These are phyloP conservation scores for Tolypocladium tropicale DNA, from an alignment of 2,329 filamentous ascomycete species.

Conservation along the genomic window DNA sequence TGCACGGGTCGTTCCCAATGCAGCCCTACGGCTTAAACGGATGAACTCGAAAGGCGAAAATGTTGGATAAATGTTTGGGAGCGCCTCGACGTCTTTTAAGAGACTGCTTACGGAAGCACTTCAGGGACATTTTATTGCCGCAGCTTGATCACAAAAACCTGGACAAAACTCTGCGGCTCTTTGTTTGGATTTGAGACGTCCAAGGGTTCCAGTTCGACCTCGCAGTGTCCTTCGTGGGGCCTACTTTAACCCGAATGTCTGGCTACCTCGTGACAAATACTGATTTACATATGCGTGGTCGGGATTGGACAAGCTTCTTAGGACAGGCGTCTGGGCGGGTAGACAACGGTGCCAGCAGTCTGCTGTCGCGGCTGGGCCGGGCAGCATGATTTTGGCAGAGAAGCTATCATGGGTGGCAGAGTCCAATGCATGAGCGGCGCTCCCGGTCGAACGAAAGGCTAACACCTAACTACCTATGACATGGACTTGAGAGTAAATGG, in stretches of 20 bases:
- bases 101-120: background rate
- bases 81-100: background rate
- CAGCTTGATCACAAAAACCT: background rate
- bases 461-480: background rate
- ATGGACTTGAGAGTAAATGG: background rate
- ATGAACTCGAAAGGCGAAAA: background rate
- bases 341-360: background rate
- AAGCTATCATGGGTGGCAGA: background rate
- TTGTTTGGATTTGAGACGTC: background rate
- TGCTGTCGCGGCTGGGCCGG: background rate
- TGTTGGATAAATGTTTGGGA: background rate
- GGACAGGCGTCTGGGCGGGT: background rate
- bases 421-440: background rate
- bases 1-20: constrained; percentile 27
- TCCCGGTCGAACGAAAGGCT: background rate
- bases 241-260: background rate
- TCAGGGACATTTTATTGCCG: background rate
- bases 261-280: background rate
- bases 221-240: background rate
- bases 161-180: background rate
- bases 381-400: background rate
- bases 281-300: background rate
- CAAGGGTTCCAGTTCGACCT: background rate
- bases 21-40: constrained; percentile 22
- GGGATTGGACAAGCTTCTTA: background rate